Conservation (phyloP, 257 asterid genomes). For the Solanum medicagineum region DNA sequence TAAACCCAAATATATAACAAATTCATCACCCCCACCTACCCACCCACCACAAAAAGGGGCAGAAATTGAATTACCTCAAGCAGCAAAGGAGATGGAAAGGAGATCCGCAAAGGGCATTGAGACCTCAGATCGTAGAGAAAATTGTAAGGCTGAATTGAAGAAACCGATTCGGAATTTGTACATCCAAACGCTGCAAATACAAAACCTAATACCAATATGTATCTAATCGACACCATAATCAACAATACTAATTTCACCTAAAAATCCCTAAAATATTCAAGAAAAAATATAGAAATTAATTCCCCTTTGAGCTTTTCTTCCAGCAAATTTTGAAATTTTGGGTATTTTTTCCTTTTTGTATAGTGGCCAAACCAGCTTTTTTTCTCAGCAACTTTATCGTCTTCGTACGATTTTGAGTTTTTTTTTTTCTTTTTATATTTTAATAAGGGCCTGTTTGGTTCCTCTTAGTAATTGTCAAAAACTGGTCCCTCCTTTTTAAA, state of each 20-base stretch:
- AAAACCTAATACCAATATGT: not conserved
- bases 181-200: not conserved
- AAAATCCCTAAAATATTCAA: not conserved
- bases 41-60: not conserved
- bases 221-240: not conserved
- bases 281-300: not conserved
- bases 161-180: not conserved
- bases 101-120: not conserved
- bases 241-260: not conserved
- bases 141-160: not conserved
- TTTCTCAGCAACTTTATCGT: not conserved
- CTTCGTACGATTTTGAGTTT: not conserved
- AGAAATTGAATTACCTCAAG: not conserved
- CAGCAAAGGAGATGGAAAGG: not conserved
- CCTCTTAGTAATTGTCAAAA: no score
- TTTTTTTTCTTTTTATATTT: not conserved
- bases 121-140: not conserved
- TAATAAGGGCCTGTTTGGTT: not conserved
- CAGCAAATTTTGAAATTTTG: not conserved
- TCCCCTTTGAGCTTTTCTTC: not conserved
- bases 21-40: not conserved
- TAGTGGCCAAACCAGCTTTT: not conserved
- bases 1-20: not conserved
- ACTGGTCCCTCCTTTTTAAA: not conserved
- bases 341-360: not conserved